Evolutionary conservation across 2,329 filamentous ascomycete genomes (phyloP), one percentile per base, ranked within the genome.

Genomic region (Colletotrichum karsti): DNA sequence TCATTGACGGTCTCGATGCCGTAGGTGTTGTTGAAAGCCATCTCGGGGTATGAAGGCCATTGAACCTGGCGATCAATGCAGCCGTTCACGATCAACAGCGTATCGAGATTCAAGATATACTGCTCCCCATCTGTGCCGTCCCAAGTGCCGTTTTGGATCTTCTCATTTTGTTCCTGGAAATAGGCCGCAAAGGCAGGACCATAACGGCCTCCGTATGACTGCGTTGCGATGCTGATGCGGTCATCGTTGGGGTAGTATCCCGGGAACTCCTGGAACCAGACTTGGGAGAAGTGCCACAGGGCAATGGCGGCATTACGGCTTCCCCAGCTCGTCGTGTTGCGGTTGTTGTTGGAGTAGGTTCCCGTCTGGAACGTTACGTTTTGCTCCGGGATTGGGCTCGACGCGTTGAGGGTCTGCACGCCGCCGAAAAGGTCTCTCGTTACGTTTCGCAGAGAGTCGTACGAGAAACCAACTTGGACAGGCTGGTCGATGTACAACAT

Each of bases 251-350:
- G 85, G 74, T 87, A 83, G 73, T 92, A 91, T 41, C 84, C 82
- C 0, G 89, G 89, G 67, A 92, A 92, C 41, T 88, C 85, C 7
- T 86, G 82, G 63, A 90, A 88, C 82, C 90, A 93, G 3, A 84
- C 84, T 64, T 73, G 63, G 6, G 71, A 59, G 44, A 70, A 67
- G 70, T 74, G 48, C 77, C 77, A 28, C 28, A 73, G 63, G 57
- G 76, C 69, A 72, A 78, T 58, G 46, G 77, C 77, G 12, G 66
- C 66, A 30, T 69, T 65, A n/a, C 61, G 61, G 2, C 87, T 88
- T 3, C 85, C 88, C 70, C 79, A 77, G 46, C 74, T 67, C 1
- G 77, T 77, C 18, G 74, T 64, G 3, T 71, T 71, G 9, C 42
- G 37, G n/a, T 75, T 67, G 30, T 77, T 76, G 56, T 75, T 78